These are phyloP conservation scores for Penicillium canescens DNA, from an alignment of 495 filamentous ascomycete species.

Conservation along the genomic window DNA sequence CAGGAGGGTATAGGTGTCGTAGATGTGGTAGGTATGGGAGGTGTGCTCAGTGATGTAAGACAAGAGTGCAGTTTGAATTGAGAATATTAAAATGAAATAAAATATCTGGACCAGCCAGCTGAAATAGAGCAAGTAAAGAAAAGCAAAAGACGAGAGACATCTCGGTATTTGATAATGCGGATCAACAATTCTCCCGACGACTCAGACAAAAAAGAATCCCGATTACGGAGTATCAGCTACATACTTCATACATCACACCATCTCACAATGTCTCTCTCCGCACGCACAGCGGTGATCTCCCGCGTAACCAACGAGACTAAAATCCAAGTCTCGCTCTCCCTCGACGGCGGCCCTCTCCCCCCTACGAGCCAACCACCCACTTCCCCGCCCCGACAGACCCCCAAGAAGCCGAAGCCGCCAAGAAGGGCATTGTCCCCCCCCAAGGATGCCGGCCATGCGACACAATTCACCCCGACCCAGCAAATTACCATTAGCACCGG, in stretches of 20 bases:
- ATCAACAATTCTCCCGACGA: slow-evolving; percentile 32
- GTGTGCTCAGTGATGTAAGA: neutral
- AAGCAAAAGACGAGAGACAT: slow-evolving; percentile 4
- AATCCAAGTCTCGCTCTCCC: slow-evolving; percentile 84
- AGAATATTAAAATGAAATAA: neutral
- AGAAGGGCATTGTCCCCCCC: slow-evolving; percentile 85
- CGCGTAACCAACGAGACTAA: slow-evolving; percentile 97
- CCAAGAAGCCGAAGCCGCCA: slow-evolving; percentile 41
- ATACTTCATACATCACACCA: neutral
- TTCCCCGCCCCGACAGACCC: slow-evolving; percentile 42
- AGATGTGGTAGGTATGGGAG: neutral
- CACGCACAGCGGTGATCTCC: slow-evolving; percentile 71
- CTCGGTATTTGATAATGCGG: slow-evolving; percentile 7
- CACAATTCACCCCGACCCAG: slow-evolving; percentile 77
- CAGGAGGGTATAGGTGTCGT: no score
- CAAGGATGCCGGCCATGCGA: slow-evolving; percentile 76
- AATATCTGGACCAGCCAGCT: slow-evolving; percentile 26
- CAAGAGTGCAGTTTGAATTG: neutral
- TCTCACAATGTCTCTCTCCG: slow-evolving; percentile 33
- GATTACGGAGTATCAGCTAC: slow-evolving; percentile 18
- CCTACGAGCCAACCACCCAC: slow-evolving; percentile 54
- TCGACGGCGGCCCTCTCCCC: slow-evolving; percentile 82
- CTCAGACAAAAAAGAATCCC: slow-evolving; percentile 19
- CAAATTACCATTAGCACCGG: slow-evolving; percentile 86
- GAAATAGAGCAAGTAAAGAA: neutral